phyloP scores from a whole-genome alignment of 176 grass and related monocot species.

The Sorghum bicolor region Sorghum_bicolor_NCBIv3 NC_012874.2:2598001-2598500 shows the following conservation, averaged over 20 bases:
- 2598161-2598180: neutral
- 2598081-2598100: neutral
- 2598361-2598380: neutral
- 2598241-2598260: neutral
- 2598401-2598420: neutral
- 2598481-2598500: neutral
- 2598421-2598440: neutral
- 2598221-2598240: neutral
- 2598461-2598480: neutral
- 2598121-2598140: neutral
- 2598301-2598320: neutral
- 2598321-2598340: conserved; percentile 41
- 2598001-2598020: too few relatives aligned
- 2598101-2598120: neutral
- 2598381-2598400: too few relatives aligned
- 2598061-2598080: too few relatives aligned
- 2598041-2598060: neutral
- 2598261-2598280: neutral
- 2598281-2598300: neutral
- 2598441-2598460: neutral
- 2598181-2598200: neutral
- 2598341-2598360: neutral
- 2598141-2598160: neutral
- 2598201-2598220: neutral
- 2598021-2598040: neutral